A percentile compares a stretch with the other conserved stretches of the same genome.
Evolutionary conservation across 352 stramenopile species (phyloP).

Genomic region (Phytophthora sojae): DNA sequence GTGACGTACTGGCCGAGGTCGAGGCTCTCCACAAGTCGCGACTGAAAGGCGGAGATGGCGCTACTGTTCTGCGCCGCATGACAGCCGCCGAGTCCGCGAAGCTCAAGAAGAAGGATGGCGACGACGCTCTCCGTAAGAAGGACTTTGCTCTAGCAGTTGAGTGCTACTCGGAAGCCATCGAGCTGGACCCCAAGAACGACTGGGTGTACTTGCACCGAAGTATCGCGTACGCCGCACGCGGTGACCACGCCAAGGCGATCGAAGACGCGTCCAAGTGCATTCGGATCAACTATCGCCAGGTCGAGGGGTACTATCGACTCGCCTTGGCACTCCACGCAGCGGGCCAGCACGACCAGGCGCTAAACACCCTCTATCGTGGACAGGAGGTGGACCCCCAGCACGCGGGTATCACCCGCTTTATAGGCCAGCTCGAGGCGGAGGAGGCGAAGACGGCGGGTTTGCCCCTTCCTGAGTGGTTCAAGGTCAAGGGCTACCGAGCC

Average conservation of each 20-base stretch:
- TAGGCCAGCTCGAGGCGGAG: conserved; percentile 55
- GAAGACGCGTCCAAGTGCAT: conserved; percentile 68
- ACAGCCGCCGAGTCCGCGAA: conserved; percentile 40
- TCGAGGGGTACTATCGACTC: conserved; percentile 66
- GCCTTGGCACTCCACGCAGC: conserved; percentile 54
- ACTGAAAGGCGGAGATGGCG: conserved; percentile 23
- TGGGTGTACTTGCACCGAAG: conserved; percentile 63
- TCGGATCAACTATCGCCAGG: conserved; percentile 65
- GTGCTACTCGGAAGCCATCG: conserved; percentile 58
- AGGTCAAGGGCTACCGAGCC: conserved; percentile 89
- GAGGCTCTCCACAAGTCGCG: conserved; percentile 36
- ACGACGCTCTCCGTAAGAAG: conserved; percentile 58
- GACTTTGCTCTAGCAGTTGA: conserved; percentile 55
- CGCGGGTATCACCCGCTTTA: conserved; percentile 53
- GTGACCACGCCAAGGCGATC: conserved; percentile 48
- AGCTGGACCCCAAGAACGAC: conserved; percentile 60
- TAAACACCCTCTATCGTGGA: conserved; percentile 60
- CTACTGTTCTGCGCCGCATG: conserved; percentile 29
- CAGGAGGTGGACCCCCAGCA: conserved; percentile 61
- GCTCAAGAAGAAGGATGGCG: conserved; percentile 50
- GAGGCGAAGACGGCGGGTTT: conserved; percentile 47
- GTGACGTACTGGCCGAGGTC: conserved; percentile 62
- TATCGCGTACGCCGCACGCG: conserved; percentile 51
- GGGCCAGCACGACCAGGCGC: conserved; percentile 56
- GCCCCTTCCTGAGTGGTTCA: conserved; percentile 53